Base-by-base conservation (phyloP, 1,284 basidiomycete genomes). In the Ustilago nuda region DNA sequence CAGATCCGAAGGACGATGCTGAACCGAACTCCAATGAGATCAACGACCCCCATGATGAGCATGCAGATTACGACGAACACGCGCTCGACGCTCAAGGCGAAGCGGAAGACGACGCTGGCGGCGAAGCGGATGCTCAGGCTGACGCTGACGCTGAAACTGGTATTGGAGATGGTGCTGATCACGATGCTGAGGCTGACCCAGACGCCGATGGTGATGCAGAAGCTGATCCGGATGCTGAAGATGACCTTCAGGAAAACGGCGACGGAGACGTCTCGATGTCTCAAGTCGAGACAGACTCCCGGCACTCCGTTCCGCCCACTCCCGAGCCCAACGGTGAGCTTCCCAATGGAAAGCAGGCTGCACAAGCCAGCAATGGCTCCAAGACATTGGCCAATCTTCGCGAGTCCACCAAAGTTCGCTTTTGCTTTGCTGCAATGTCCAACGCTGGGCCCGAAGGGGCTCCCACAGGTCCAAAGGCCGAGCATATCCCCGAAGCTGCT, bases 351-450 rank as follows among this genome's bases (percentile, higher is more conserved):
- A 17, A 50, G 19, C 64, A 50, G 36, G 62, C 57, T 11, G 43
- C 54, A 6, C 54, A 46, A 2, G 45, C 50, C 36, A 65, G 12
- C 48, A 61, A 46, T 48, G 43, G 23, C 12, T 8, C 50, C 17
- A 70, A 58, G 43, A 7, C 19, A 37, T 35, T 56, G 41, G 63
- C 66, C 17, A 55, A 51, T 8, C 30, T 68, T 13, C 65, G 73
- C 15, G 69, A 72, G 4, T 71, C 70, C 23, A 72, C 66, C 17
- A 74, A 77, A 30, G 63, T 80, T 11, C 75, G 78, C 15, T 56
- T 80, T 27, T 73, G 61, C 41, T 80, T 80, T 57, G 71, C 71
- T 43, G 64, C 75, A 19, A 67, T 70, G 56, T 62, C 64, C n/a
- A 77, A 72, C 54, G 56, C 67, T 7, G 71, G 61, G 6, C 75